A percentile compares a stretch with the other conserved stretches of the same genome.
Conservation (phyloP, 345 rosid species). For the Populus tremula region DNA sequence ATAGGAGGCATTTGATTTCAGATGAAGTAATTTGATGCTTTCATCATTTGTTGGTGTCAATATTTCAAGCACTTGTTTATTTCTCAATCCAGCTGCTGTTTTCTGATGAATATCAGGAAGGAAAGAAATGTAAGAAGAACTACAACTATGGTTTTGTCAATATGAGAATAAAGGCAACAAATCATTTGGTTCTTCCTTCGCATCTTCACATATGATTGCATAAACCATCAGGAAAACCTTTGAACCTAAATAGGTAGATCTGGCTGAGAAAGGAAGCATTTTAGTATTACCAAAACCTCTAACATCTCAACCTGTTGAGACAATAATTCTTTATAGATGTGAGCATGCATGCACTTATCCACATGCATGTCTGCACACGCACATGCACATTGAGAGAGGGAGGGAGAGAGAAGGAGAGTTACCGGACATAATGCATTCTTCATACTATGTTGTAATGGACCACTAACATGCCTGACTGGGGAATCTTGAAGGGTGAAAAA, state of each 20-base stretch:
- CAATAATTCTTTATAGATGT: neutral
- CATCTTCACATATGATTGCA: slow-evolving; percentile 39
- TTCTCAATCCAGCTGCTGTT: slow-evolving; percentile 30
- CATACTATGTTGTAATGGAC: slow-evolving; percentile 38
- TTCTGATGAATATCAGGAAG: slow-evolving; percentile 30
- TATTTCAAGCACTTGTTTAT: slow-evolving; percentile 38
- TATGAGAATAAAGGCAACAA: slow-evolving; percentile 29
- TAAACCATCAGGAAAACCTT: slow-evolving; percentile 33
- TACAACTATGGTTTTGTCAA: slow-evolving; percentile 24
- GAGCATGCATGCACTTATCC: neutral
- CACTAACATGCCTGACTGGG: slow-evolving; percentile 38
- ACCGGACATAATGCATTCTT: slow-evolving; percentile 51
- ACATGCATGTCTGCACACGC: neutral
- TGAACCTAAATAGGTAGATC: slow-evolving; percentile 41
- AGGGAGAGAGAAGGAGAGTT: slow-evolving; percentile 20
- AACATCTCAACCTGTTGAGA: slow-evolving; percentile 4
- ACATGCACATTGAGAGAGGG: neutral
- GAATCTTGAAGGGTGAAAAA: slow-evolving; percentile 59
- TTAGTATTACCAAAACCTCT: slow-evolving; percentile 22
- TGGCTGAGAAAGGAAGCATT: slow-evolving; percentile 38
- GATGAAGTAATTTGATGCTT: slow-evolving; percentile 29
- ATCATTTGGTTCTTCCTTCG: slow-evolving; percentile 32
- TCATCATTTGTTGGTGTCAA: slow-evolving; percentile 38
- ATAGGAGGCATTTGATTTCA: slow-evolving; percentile 24
- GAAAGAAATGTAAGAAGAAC: slow-evolving; percentile 34